Conservation (phyloP, 768 basidiomycete genomes). For the Termitomyces titanicus region DNA sequence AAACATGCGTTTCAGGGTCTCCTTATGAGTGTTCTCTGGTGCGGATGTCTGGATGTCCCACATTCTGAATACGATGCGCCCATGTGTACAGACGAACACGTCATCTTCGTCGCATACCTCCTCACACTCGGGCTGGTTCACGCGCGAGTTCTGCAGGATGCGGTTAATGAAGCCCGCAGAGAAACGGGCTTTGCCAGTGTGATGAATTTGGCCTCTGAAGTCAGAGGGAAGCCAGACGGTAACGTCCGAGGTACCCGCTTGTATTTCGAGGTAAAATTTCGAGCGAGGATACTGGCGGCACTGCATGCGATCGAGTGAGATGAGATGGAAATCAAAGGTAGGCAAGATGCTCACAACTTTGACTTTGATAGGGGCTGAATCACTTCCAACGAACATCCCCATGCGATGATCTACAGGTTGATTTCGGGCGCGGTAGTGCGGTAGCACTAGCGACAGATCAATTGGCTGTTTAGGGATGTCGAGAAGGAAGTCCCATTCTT, state of each 20-base stretch:
- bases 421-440: slow-evolving; percentile 73
- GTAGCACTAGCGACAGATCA: slow-evolving; percentile 66
- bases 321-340: slow-evolving; percentile 5
- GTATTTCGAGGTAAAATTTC: slow-evolving; percentile 62
- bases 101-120: slow-evolving; percentile 48
- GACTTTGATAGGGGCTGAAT: slow-evolving; percentile 54
- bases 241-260: slow-evolving; percentile 62
- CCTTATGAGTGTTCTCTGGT: slow-evolving; percentile 61
- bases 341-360: slow-evolving; percentile 58
- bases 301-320: slow-evolving; percentile 37
- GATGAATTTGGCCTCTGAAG: slow-evolving; percentile 65
- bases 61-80: slow-evolving; percentile 68
- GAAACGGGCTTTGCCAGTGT: slow-evolving; percentile 48
- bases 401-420: slow-evolving; percentile 72
- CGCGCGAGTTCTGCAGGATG: slow-evolving; percentile 49
- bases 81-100: slow-evolving; percentile 58
- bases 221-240: slow-evolving; percentile 79
- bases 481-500: slow-evolving; percentile 65
- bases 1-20: slow-evolving; percentile 62
- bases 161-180: slow-evolving; percentile 75
- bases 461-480: slow-evolving; percentile 49
- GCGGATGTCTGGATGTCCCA: slow-evolving; percentile 70
- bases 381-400: slow-evolving; percentile 60
- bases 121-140: slow-evolving; percentile 38
- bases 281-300: slow-evolving; percentile 53